Evolutionary conservation across 192 early-diverging fungal species (phyloP), one percentile per base, ranked within the genome.

Genomic region (Entomortierella beljakovae): DNA sequence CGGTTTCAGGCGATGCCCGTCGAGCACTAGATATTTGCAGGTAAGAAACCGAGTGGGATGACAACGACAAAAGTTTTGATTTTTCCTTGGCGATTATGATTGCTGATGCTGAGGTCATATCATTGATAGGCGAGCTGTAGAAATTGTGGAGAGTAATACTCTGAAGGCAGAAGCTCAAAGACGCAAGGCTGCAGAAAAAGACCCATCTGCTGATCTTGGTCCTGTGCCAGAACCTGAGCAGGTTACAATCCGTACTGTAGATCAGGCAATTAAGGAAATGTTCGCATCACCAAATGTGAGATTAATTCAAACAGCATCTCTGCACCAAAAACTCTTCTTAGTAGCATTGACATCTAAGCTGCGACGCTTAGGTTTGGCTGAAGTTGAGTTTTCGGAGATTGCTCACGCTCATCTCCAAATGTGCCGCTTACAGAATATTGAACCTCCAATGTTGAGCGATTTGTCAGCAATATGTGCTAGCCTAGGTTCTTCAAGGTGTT

Each of bases 1-100:
- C 96, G 1, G 94, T 99, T n/a, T 92, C 91, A 55, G 97, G 97
- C 6, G 98, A 99, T 82, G 98, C 98, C 23, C 86, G 98, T 33
- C 84, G 97, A 18, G 96, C 95, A 2, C 84, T 99, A 38, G 97
- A 98, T 79, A 96, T 99, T 46, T 98, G 96, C 81, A 85, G 92
- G 91, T 93, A 70, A 61, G 53, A 23, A n/a, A n/a, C n/a, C n/a
- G n/a, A n/a, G n/a, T n/a, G n/a, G n/a, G n/a, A n/a, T n/a, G n/a
- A n/a, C n/a, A n/a, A n/a, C n/a, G n/a, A n/a, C n/a, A n/a, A n/a
- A n/a, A n/a, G n/a, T n/a, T n/a, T n/a, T n/a, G n/a, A n/a, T n/a
- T n/a, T n/a, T n/a, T n/a, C n/a, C n/a, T n/a, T n/a, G n/a, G 18
- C 10, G 6, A 13, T 18, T 2, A 15, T 33, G 15, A 5, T 40